These are phyloP conservation scores for Thielaviopsis euricoi DNA, from an alignment of 2,329 filamentous ascomycete species.

Conservation along the genomic window DNA sequence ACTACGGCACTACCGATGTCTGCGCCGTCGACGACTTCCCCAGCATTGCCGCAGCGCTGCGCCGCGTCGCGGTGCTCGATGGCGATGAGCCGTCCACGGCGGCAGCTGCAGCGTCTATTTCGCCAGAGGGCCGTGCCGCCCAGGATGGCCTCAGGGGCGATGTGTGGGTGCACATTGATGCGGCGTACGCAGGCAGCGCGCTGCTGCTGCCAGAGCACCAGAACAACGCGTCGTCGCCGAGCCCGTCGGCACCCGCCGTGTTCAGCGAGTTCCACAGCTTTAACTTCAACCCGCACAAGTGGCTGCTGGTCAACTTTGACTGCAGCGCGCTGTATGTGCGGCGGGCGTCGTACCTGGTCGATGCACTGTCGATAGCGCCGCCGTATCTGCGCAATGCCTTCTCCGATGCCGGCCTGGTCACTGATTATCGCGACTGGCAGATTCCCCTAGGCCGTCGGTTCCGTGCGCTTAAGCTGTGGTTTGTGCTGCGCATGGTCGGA, in stretches of 20 bases:
- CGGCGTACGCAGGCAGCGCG: slow-evolving; percentile 78
- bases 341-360: slow-evolving; percentile 57
- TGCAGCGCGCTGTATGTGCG: slow-evolving; percentile 66
- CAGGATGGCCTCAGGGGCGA: slow-evolving; percentile 23
- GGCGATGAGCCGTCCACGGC: not conserved
- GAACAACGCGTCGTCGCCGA: slow-evolving; percentile 37
- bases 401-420: slow-evolving; percentile 69
- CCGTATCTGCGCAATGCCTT: slow-evolving; percentile 69
- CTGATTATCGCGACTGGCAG: slow-evolving; percentile 95
- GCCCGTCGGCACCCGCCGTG: slow-evolving; percentile 24
- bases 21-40: slow-evolving; percentile 74
- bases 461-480: slow-evolving; percentile 85
- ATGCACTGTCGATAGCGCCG: slow-evolving; percentile 62
- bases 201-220: slow-evolving; percentile 71
- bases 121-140: slow-evolving; percentile 12
- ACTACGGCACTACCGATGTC: slow-evolving; percentile 72
- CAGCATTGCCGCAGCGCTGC: slow-evolving; percentile 40
- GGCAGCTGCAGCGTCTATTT: not conserved
- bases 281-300: slow-evolving; percentile 95
- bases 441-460: slow-evolving; percentile 84
- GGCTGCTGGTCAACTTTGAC: slow-evolving; percentile 90
- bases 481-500: slow-evolving; percentile 73
- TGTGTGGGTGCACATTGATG: slow-evolving; percentile 88
- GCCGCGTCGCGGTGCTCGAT: not conserved
- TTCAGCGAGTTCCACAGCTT: slow-evolving; percentile 66